A percentile compares a stretch with the other conserved stretches of the same genome.
Conservation (phyloP, 139 green algal genomes). For the Chlorella sp. region DNA sequence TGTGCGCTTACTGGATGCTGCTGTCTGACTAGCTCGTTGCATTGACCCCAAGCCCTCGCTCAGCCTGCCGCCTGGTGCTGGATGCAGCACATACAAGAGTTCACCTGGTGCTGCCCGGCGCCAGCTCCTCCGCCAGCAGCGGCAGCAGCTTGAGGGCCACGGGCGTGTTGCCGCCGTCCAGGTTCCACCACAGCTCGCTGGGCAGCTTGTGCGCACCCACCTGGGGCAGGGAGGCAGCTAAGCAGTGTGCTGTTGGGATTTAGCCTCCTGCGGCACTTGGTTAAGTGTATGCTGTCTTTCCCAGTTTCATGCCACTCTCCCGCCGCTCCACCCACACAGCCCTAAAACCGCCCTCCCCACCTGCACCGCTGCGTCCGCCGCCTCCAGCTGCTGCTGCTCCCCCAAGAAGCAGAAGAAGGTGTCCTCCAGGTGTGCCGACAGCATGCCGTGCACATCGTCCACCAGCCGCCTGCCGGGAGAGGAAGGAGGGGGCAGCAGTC, state of each 20-base stretch:
- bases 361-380: not conserved
- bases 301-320: too few species aligned
- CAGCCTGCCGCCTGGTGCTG: not conserved
- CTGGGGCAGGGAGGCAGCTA: not conserved
- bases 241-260: too few species aligned
- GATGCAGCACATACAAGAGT: too few species aligned
- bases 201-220: not conserved
- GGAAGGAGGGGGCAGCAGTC: too few species aligned
- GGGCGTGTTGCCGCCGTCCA: slow-evolving; percentile 2
- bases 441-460: slow-evolving; percentile 10
- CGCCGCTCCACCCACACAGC: not conserved
- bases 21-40: too few species aligned
- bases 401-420: slow-evolving; percentile 27
- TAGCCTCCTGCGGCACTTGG: too few species aligned
- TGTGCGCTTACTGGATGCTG: too few species aligned
- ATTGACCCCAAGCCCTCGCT: too few species aligned
- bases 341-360: not conserved
- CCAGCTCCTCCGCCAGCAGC: slow-evolving; percentile 22
- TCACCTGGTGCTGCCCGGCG: slow-evolving; percentile 25
- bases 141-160: slow-evolving; percentile 24
- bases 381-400: not conserved
- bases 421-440: slow-evolving; percentile 8
- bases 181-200: slow-evolving; percentile 31
- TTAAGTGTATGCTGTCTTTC: too few species aligned
- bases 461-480: not conserved